Conservation (phyloP, 2,329 filamentous ascomycete species). For the Colletotrichum tanaceti region DNA sequence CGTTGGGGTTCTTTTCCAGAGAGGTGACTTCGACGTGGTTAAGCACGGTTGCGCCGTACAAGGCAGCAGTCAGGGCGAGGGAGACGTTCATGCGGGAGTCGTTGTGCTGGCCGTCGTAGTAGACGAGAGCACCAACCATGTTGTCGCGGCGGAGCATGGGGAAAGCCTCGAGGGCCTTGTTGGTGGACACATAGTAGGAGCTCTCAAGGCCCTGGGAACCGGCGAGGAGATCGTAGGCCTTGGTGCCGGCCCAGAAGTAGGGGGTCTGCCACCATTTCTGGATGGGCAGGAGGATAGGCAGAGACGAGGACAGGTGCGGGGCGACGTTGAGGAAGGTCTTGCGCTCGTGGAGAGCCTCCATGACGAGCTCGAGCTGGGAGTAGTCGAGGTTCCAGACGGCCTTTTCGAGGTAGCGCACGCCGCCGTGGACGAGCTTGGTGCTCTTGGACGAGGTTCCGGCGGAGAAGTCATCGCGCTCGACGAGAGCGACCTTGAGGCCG, state of each 20-base stretch:
- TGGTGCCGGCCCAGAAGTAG: slow-evolving; percentile 77
- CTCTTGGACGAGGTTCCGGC: slow-evolving; percentile 87
- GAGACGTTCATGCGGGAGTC: slow-evolving; percentile 90
- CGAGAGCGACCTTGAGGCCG: slow-evolving; percentile 81
- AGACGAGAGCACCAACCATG: slow-evolving; percentile 81
- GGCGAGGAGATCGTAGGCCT: slow-evolving; percentile 84
- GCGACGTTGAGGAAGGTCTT: slow-evolving; percentile 87
- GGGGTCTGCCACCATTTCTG: slow-evolving; percentile 87
- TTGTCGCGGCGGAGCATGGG: slow-evolving; percentile 81
- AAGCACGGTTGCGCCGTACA: slow-evolving; percentile 83
- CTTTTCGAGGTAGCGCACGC: slow-evolving; percentile 87
- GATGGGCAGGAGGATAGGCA: slow-evolving; percentile 86
- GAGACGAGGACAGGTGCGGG: slow-evolving; percentile 82
- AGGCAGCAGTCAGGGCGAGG: slow-evolving; percentile 80
- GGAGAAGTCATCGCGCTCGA: slow-evolving; percentile 86
- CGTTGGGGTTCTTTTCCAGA: slow-evolving; percentile 76
- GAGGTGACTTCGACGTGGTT: slow-evolving; percentile 84
- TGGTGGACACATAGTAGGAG: slow-evolving; percentile 83
- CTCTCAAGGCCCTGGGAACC: slow-evolving; percentile 85
- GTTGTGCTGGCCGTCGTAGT: slow-evolving; percentile 90
- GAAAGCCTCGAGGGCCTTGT: slow-evolving; percentile 81
- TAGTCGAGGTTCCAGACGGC: slow-evolving; percentile 88
- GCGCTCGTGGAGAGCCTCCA: slow-evolving; percentile 83
- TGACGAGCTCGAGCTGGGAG: slow-evolving; percentile 83
- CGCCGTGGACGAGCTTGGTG: slow-evolving; percentile 87